These are phyloP conservation scores for Mucor lusitanicus DNA, from an alignment of 371 early-diverging fungal genomes.

Conservation along the genomic window DNA sequence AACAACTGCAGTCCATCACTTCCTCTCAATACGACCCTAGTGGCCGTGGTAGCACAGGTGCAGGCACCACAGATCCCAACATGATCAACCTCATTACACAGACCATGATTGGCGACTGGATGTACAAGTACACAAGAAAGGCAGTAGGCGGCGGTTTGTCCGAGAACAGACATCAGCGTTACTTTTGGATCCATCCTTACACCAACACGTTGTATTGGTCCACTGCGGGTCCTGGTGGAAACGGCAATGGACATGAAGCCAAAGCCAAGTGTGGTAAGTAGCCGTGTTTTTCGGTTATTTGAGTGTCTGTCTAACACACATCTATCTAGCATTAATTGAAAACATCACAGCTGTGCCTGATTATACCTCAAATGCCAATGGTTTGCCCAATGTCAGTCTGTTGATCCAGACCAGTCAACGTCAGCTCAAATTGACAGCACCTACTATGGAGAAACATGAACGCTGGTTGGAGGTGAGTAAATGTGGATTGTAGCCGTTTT, in stretches of 20 bases:
- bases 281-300: not conserved
- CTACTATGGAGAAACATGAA: slow-evolving; percentile 64
- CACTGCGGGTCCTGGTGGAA: slow-evolving; percentile 70
- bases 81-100: slow-evolving; percentile 66
- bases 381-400: slow-evolving; percentile 60
- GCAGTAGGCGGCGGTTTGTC: slow-evolving; percentile 51
- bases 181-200: slow-evolving; percentile 81
- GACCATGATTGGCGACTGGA: slow-evolving; percentile 75
- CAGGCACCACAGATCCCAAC: slow-evolving; percentile 15
- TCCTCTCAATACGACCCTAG: slow-evolving; percentile 18
- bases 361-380: slow-evolving; percentile 29
- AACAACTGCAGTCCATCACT: slow-evolving; percentile 16
- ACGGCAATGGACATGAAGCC: slow-evolving; percentile 54
- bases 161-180: slow-evolving; percentile 67
- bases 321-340: slow-evolving; percentile 56
- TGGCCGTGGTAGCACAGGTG: slow-evolving; percentile 4
- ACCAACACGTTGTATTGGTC: slow-evolving; percentile 75
- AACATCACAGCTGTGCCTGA: slow-evolving; percentile 52
- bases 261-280: slow-evolving; percentile 59
- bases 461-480: slow-evolving; percentile 58
- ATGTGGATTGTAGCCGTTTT: not conserved
- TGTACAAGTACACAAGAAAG: slow-evolving; percentile 71
- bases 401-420: slow-evolving; percentile 67
- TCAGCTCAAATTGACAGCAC: slow-evolving; percentile 72
- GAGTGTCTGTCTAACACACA: not conserved